Base-by-base conservation (phyloP, 352 stramenopile species). In the Halophytophthora batemanensis region DNA sequence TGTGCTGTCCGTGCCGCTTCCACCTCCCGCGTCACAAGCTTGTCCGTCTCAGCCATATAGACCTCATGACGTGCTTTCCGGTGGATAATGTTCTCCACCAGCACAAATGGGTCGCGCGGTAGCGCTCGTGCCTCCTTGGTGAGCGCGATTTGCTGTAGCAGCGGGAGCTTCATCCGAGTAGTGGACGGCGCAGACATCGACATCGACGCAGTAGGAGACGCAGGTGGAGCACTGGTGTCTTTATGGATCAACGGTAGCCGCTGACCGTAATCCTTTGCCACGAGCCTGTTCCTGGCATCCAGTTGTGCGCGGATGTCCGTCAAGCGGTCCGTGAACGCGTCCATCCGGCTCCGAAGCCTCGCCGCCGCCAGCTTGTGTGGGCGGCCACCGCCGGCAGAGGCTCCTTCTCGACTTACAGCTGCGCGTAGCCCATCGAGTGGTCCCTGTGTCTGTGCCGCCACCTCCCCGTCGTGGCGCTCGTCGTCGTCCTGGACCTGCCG, bases 311-410 rank as follows among this genome's bases (percentile, higher is more conserved):
- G 71, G 49, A 87, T 86, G 7, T 42, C 61, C 7, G 66, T 52
- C 25, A 86, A 47, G n/a, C 68, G 68, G 15, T 66, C 61, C 15
- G 66, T 55, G 46, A 87, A 80, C 12, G 43, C 62, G 41, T 82
- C 62, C 40, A 81, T 74, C 43, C 75, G 78, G 45, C 45, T 2
- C 28, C 23, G 12, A 37, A 14, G 3, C 4, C 23, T 13, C 25
- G 31, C 22, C 61, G 53, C 43, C 18, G 38, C 38, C n/a, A 44
- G 21, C 38, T n/a, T 23, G 17, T 23, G 23, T 17, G 38, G 25
- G 25, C 25, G 25, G 8, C 4, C 25, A 31, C 25, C 25, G 8
- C 8, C 4, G 25, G 25, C 25, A 31, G 25, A 31, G 4, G 4
- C 25, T 8, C 25, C 25, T 31, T 31, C 25, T 31, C 25, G 25